These are phyloP conservation scores for Sanghuangporus baumii DNA, from an alignment of 1,284 basidiomycete genomes.

Conservation along the genomic window DNA sequence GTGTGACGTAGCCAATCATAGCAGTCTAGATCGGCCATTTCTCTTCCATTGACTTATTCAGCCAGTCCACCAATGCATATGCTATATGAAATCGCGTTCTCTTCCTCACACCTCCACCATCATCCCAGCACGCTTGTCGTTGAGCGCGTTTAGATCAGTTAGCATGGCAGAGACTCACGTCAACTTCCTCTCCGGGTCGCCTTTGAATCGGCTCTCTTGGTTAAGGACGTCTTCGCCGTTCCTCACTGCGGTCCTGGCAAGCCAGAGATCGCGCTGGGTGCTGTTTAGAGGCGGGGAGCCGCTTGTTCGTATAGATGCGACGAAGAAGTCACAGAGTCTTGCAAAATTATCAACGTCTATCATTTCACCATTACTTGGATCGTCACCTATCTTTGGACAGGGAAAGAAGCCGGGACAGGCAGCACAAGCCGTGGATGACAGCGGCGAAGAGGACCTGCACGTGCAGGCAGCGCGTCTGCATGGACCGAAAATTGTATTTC, in stretches of 20 bases:
- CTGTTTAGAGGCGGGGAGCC: conserved; percentile 69
- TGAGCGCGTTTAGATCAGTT: background rate
- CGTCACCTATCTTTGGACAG: conserved; percentile 60
- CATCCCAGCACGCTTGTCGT: conserved; percentile 2
- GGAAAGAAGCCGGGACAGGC: conserved; percentile 45
- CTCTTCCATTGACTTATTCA: background rate
- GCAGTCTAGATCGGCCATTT: background rate
- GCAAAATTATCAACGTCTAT: conserved; percentile 52
- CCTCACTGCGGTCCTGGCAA: conserved; percentile 59
- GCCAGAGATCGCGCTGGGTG: conserved; percentile 64
- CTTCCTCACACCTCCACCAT: background rate
- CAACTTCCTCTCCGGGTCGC: conserved; percentile 73
- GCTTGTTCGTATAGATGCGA: conserved; percentile 37
- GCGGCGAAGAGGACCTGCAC: conserved; percentile 34
- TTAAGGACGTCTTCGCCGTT: conserved; percentile 67
- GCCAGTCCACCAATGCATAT: background rate
- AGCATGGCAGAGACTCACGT: conserved; percentile 24
- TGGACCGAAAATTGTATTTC: conserved; percentile 55
- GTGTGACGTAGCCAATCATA: background rate
- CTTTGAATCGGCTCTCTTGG: conserved; percentile 85
- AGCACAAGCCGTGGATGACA: conserved; percentile 28
- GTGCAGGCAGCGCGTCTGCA: conserved; percentile 64
- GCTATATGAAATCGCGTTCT: background rate
- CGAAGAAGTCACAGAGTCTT: conserved; percentile 32
- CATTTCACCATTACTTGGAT: conserved; percentile 40